Percentiles rank a stretch among this genome's conserved stretches.
These are phyloP conservation scores for Teunomyces panamensis DNA, from an alignment of 805 yeast species.

Conservation along the genomic window DNA sequence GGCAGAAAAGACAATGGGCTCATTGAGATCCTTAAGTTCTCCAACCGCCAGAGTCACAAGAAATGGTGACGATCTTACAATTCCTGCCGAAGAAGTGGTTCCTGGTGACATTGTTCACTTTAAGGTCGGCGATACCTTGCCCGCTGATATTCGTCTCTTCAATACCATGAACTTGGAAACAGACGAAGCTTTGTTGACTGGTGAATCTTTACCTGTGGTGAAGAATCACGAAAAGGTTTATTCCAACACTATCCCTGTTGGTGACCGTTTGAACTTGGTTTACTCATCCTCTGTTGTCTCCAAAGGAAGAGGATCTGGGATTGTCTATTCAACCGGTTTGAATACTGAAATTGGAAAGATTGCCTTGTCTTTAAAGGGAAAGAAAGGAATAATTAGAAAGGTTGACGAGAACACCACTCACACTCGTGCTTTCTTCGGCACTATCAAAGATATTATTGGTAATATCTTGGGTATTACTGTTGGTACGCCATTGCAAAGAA, in stretches of 20 bases:
- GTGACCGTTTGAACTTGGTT: constrained; percentile 72
- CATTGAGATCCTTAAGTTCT: constrained; percentile 61
- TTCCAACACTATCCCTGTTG: constrained; percentile 51
- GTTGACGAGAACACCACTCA: constrained; percentile 46
- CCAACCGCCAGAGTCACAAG: constrained; percentile 70
- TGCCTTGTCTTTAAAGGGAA: constrained; percentile 54
- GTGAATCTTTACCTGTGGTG: constrained; percentile 63
- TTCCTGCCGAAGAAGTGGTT: constrained; percentile 63
- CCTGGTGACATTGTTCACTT: constrained; percentile 70
- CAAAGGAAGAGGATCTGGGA: constrained; percentile 72
- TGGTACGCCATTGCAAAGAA: constrained; percentile 82
- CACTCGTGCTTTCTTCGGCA: constrained; percentile 43
- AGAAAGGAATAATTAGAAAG: constrained; percentile 34
- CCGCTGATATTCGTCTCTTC: constrained; percentile 66
- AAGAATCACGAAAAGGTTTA: constrained; percentile 48
- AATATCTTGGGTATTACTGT: constrained; percentile 69
- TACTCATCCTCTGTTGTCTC: constrained; percentile 66
- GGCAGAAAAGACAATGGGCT: constrained; percentile 79
- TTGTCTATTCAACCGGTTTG: constrained; percentile 67
- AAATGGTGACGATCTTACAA: constrained; percentile 52
- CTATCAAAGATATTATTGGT: constrained; percentile 56
- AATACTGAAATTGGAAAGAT: constrained; percentile 72
- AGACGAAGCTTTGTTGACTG: constrained; percentile 65
- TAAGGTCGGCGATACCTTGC: constrained; percentile 70
- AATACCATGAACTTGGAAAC: constrained; percentile 64